Evolutionary conservation across 1,284 basidiomycete species (phyloP).

Genomic region (Trametes versicolor): DNA sequence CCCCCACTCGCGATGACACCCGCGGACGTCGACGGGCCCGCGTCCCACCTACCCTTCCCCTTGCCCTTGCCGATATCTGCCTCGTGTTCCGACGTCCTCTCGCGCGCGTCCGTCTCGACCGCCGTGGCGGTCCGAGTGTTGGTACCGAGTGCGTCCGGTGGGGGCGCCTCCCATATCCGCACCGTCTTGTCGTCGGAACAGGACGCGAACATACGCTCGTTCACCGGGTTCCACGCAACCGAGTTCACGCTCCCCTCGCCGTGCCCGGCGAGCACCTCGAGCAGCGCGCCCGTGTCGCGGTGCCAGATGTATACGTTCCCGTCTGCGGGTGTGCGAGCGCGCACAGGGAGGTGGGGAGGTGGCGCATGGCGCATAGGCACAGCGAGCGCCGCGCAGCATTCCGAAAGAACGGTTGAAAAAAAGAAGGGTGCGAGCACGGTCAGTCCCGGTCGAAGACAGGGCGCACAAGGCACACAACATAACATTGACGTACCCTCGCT

Average conservation of each 20-base stretch:
- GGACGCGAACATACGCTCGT: conserved; percentile 91
- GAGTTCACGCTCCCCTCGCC: conserved; percentile 91
- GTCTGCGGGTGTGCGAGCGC: conserved; percentile 57
- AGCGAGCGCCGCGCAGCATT: not conserved
- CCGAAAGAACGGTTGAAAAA: not conserved
- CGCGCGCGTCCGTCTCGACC: conserved; percentile 27
- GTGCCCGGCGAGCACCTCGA: conserved; percentile 90
- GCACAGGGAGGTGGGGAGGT: not conserved
- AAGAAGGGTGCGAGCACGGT: not conserved
- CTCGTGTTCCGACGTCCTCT: conserved; percentile 33
- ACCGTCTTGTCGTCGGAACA: conserved; percentile 91
- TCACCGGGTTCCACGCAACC: conserved; percentile 94
- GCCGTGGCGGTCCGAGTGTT: not conserved
- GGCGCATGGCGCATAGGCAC: not conserved
- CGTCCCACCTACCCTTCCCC: conserved; percentile 63
- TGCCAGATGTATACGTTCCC: conserved; percentile 97
- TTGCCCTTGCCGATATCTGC: conserved; percentile 75
- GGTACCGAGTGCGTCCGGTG: conserved; percentile 40
- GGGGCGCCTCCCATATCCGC: conserved; percentile 83
- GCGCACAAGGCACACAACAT: conserved; percentile 2
- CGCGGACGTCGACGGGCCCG: conserved; percentile 33
- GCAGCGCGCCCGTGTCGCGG: conserved; percentile 81
- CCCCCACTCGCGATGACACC: conserved; percentile 8
- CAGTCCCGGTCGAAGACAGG: conserved; percentile 10
- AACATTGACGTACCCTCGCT: conserved; percentile 80